These are phyloP conservation scores for Puccinia triticina DNA, from an alignment of 1,284 basidiomycete species.

Conservation along the genomic window DNA sequence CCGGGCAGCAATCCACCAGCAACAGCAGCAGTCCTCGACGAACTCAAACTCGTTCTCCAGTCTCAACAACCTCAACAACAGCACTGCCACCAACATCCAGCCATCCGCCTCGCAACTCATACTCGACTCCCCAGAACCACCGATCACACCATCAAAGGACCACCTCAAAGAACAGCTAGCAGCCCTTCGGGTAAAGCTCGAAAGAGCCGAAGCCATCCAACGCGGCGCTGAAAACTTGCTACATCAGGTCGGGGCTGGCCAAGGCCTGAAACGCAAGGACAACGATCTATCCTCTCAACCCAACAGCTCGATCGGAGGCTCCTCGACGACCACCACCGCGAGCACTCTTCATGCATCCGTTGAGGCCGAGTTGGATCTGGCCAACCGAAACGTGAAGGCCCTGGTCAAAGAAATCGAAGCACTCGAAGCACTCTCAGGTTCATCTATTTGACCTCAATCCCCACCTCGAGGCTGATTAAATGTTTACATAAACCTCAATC, in stretches of 20 bases:
- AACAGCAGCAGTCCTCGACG: constrained; percentile 13
- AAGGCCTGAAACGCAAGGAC: constrained; percentile 42
- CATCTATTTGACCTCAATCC: background rate
- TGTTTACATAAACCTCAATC: background rate
- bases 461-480: background rate
- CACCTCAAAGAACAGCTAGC: constrained; percentile 37
- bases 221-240: constrained; percentile 46
- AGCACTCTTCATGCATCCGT: constrained; percentile 42
- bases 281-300: constrained; percentile 18
- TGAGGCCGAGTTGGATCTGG: constrained; percentile 46
- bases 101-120: constrained; percentile 4
- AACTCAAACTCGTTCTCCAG: constrained; percentile 21
- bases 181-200: constrained; percentile 19
- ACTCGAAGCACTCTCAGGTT: constrained; percentile 45
- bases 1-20: background rate
- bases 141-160: constrained; percentile 46
- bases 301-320: constrained; percentile 2
- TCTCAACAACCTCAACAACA: constrained; percentile 14
- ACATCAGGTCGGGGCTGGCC: constrained; percentile 46
- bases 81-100: background rate
- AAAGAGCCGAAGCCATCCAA: constrained; percentile 45
- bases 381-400: constrained; percentile 40
- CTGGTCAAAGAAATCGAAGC: constrained; percentile 46
- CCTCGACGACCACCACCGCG: background rate
- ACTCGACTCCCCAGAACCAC: constrained; percentile 17